These are phyloP conservation scores for Erysiphe pulchra DNA, from an alignment of 2,329 filamentous ascomycete species.

Conservation along the genomic window DNA sequence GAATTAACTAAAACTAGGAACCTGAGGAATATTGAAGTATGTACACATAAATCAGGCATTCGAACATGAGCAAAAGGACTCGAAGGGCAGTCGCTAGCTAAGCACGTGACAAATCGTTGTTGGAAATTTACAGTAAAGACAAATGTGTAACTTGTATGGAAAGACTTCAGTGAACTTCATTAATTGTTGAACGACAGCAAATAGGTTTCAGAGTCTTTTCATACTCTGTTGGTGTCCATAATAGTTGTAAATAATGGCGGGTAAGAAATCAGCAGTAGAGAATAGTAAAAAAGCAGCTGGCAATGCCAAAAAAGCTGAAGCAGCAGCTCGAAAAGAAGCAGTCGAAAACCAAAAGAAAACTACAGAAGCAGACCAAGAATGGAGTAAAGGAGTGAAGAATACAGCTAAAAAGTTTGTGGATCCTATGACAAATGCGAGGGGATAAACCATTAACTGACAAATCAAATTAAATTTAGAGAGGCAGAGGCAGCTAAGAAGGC, in stretches of 20 bases:
- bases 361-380: slow-evolving; percentile 46
- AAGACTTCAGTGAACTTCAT: no score
- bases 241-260: slow-evolving; percentile 26
- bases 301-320: slow-evolving; percentile 79
- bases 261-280: slow-evolving; percentile 44
- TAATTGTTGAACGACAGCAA: no score
- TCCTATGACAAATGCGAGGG: neutral
- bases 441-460: neutral
- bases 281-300: slow-evolving; percentile 76
- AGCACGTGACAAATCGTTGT: no score
- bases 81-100: no score
- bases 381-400: slow-evolving; percentile 67
- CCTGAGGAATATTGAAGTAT: no score
- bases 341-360: slow-evolving; percentile 39
- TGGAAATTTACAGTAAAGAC: no score
- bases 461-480: slow-evolving; percentile 28
- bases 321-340: slow-evolving; percentile 55
- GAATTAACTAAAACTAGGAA: no score
- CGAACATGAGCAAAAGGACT: no score
- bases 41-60: no score
- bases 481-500: slow-evolving; percentile 64
- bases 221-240: no score
- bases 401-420: slow-evolving; percentile 57
- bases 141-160: no score
- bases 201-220: no score